These are phyloP conservation scores for Datura wrightii DNA, from an alignment of 257 asterid genomes.

Conservation along the genomic window DNA sequence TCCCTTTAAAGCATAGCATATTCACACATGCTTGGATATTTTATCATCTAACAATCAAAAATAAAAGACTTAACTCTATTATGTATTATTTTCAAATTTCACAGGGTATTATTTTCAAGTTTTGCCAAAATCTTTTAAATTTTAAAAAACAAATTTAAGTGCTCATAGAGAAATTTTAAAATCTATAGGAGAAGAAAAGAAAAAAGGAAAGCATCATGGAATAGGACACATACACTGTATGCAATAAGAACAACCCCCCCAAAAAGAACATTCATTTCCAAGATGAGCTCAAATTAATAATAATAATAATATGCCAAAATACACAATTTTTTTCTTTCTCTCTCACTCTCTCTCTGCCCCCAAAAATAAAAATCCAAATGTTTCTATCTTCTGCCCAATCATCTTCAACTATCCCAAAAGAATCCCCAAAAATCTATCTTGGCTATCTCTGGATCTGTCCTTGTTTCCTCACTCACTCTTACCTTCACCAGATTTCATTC, in stretches of 20 bases:
- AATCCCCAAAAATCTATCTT: conserved; percentile 12
- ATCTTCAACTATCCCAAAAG: conserved; percentile 20
- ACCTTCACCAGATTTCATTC: conserved; percentile 35
- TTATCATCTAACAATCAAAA: too few species aligned
- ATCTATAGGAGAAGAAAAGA: background rate
- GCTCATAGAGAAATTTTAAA: too few species aligned
- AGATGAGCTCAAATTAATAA: background rate
- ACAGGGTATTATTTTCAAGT: too few species aligned
- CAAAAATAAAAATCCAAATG: conserved; percentile 4
- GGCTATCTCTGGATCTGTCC: conserved; percentile 5
- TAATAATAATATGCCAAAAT: conserved; percentile 1
- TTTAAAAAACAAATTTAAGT: too few species aligned
- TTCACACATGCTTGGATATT: too few species aligned
- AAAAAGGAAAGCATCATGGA: background rate
- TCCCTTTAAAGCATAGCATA: background rate
- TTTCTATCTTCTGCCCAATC: background rate
- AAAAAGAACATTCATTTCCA: background rate
- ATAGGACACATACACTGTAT: background rate
- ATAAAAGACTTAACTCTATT: too few species aligned
- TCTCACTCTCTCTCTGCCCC: background rate
- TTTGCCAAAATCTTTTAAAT: too few species aligned
- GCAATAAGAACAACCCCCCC: background rate
- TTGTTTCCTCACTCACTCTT: background rate
- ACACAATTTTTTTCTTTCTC: background rate
- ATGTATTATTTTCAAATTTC: too few species aligned